A percentile compares a stretch with the other conserved stretches of the same genome.
phyloP scores from a whole-genome alignment of 140 eudicot genomes.

The Ambrosia hybrid region DNA sequence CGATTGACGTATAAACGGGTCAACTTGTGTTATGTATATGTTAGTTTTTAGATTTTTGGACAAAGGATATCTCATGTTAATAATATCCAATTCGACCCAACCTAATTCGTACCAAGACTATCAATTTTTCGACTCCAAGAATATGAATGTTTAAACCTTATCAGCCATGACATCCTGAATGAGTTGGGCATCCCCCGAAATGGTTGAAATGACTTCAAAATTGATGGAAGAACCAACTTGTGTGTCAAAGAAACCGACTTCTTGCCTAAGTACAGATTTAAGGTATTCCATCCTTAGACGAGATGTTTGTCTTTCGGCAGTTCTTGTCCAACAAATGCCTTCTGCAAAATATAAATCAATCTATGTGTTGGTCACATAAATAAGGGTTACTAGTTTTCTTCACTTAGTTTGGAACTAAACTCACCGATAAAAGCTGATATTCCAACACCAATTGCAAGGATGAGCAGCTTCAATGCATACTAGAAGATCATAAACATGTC shows the following conservation, averaged over 20 bases:
- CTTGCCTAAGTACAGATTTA: conserved; percentile 75
- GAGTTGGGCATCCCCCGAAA: conserved; percentile 71
- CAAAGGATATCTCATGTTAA: not conserved
- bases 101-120: not conserved
- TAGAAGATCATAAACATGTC: conserved; percentile 22
- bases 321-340: conserved; percentile 89
- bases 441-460: conserved; percentile 63
- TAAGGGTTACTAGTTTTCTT: not conserved
- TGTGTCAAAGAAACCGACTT: conserved; percentile 74
- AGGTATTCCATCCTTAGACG: conserved; percentile 69
- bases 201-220: conserved; percentile 63
- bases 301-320: conserved; percentile 85
- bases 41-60: too few relatives aligned
- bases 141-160: conserved; percentile 39
- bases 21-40: not conserved
- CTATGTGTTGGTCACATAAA: not conserved
- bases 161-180: conserved; percentile 86
- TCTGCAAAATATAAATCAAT: conserved; percentile 31
- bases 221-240: conserved; percentile 68
- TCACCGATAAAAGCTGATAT: conserved; percentile 64
- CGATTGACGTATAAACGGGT: not conserved
- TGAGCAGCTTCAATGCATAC: conserved; percentile 61
- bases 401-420: conserved; percentile 16
- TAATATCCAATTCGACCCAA: not conserved
- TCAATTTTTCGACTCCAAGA: not conserved